Percentiles rank a stretch among this genome's conserved stretches.
Evolutionary conservation across 345 rosid genomes (phyloP).

Genomic region (Camelina hispida): DNA sequence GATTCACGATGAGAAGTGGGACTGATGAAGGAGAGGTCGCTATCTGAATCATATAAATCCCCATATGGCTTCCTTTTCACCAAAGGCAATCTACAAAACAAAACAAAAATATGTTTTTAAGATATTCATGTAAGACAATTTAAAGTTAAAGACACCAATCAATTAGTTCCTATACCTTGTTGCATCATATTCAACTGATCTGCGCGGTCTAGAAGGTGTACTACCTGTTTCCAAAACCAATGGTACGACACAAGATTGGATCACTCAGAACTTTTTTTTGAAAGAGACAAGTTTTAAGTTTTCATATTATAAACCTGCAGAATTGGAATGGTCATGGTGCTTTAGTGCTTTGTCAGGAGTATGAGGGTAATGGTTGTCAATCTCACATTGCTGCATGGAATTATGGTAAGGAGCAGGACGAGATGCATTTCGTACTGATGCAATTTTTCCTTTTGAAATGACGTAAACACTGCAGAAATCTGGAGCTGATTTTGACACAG

Average conservation of each 20-base stretch:
- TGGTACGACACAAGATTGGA: not conserved
- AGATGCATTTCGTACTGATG: conserved; percentile 64
- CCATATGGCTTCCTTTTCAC: conserved; percentile 46
- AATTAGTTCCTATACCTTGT: conserved; percentile 12
- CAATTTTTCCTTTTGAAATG: conserved; percentile 77
- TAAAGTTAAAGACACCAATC: not conserved
- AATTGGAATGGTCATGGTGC: conserved; percentile 33
- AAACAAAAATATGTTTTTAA: not conserved
- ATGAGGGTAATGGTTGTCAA: conserved; percentile 34
- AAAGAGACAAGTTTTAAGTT: not conserved
- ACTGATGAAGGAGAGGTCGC: conserved; percentile 69
- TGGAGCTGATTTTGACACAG: conserved; percentile 66
- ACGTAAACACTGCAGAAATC: conserved; percentile 88
- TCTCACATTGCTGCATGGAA: conserved; percentile 51
- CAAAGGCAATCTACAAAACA: conserved; percentile 57
- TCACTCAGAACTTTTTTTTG: not conserved
- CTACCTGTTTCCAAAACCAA: conserved; percentile 50
- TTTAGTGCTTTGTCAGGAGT: conserved; percentile 43
- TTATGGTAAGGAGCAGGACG: conserved; percentile 66
- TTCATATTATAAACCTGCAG: conserved; percentile 53
- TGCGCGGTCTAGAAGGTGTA: conserved; percentile 49
- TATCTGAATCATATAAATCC: conserved; percentile 62
- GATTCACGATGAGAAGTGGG: conserved; percentile 49
- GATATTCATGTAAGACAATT: not conserved
- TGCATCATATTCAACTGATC: conserved; percentile 48